Base-by-base conservation (phyloP, 805 yeast genomes). In the Cyberlindnera mycetangii region DNA sequence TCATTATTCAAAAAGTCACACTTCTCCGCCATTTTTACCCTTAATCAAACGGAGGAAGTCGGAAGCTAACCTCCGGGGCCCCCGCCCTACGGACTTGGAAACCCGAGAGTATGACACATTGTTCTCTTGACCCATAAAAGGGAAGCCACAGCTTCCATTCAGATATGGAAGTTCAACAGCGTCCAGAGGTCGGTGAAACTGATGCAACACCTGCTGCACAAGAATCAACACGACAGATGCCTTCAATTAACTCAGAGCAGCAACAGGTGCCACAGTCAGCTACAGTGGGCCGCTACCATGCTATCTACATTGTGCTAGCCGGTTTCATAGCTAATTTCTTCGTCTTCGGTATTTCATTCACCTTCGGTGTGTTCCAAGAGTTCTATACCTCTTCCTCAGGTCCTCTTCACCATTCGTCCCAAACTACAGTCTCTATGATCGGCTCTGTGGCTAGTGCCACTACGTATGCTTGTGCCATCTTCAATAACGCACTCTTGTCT, bases 281-380 rank as follows among this genome's bases (percentile, higher is more conserved):
- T n/a, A 32, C 35, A 19, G 38, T 24, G 22, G 43, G 43, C 6
- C 14, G 30, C 10, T 41, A 41, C 35, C 44, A 41, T 34, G 46
- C 45, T 6, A 36, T 39, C 11, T 43, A 18, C 22, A 46, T 52
- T 7, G 45, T 53, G 2, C 11, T 52, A n/a, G 53, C 58, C 1
- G 59, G 58, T 2, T 55, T 53, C 36, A 22, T 52, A 2, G 52
- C 55, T 31, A 65, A 65, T 37, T 67, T 65, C 45, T 53, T 62
- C 45, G 67, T 67, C 3, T 66, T 68, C 47, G 72, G 71, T 1
- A 56, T 66, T 10, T 55, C 62, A 7, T 67, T 67, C 49, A 57
- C 70, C 1, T 68, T 58, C 42, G 72, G 71, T 46, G 65, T 68
- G 7, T 68, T 61, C 41, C 70, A 68, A 39, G 69, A 67, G 20